These are phyloP conservation scores for Pulveroboletus sp. DNA, from an alignment of 768 basidiomycete genomes.

Conservation along the genomic window DNA sequence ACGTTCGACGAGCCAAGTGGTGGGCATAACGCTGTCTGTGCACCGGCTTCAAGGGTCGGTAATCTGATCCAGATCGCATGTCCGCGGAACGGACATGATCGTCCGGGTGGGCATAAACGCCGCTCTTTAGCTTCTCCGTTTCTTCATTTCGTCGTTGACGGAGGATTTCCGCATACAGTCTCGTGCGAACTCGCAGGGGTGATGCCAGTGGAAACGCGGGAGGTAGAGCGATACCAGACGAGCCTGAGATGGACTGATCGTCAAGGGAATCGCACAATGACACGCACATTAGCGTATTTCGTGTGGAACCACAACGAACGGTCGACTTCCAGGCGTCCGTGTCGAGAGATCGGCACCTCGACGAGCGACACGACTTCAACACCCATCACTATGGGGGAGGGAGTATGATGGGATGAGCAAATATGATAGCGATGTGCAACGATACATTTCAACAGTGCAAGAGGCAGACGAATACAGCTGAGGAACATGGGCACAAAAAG, in stretches of 20 bases:
- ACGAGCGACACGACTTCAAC: background rate
- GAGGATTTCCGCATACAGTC: no score
- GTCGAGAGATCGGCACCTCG: background rate
- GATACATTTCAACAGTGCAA: slow-evolving; percentile 18
- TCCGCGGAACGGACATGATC: no score
- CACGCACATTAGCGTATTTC: slow-evolving; percentile 5
- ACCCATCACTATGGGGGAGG: background rate
- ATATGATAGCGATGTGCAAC: slow-evolving; percentile 18
- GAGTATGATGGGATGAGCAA: slow-evolving; percentile 2
- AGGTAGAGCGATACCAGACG: no score
- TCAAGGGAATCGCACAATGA: no score
- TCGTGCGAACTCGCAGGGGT: no score
- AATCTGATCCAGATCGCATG: slow-evolving; percentile 1
- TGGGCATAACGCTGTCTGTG: slow-evolving; percentile 16
- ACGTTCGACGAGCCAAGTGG: slow-evolving; percentile 25
- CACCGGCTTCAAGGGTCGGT: slow-evolving; percentile 26
- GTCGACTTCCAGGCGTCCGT: no score
- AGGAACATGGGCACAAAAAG: slow-evolving; percentile 4
- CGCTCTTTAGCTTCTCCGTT: no score
- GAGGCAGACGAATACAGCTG: slow-evolving; percentile 18
- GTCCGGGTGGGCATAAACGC: no score
- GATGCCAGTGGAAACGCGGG: no score
- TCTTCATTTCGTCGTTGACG: no score
- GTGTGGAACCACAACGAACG: no score
- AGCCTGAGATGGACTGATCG: no score